Percentiles rank a stretch among this genome's conserved stretches.
Conservation (phyloP, 176 grass and related monocot genomes). For the Eragrostis nindensis region DNA sequence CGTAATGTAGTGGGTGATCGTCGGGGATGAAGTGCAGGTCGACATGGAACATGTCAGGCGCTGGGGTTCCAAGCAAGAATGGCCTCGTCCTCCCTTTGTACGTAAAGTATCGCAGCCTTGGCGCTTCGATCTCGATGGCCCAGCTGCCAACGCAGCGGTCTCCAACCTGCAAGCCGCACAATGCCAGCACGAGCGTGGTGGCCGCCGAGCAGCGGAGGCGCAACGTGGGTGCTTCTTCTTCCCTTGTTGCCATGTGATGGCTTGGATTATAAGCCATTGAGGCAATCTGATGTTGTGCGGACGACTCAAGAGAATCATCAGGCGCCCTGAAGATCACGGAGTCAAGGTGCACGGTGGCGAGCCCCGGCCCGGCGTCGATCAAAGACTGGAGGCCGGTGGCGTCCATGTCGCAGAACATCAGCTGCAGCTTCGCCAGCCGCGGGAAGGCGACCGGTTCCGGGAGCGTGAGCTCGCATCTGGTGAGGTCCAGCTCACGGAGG, state of each 20-base stretch:
- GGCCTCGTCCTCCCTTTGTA: neutral
- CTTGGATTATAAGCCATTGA: neutral
- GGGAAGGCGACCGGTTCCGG: neutral
- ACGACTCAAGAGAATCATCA: no score
- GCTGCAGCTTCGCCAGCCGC: neutral
- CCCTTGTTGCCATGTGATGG: no score
- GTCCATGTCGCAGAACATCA: neutral
- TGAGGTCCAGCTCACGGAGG: slow-evolving; percentile 6
- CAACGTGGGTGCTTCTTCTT: neutral
- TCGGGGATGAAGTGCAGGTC: neutral
- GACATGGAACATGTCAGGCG: neutral
- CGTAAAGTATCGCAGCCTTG: slow-evolving; percentile 10
- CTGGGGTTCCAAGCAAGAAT: neutral
- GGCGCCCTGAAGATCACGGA: neutral
- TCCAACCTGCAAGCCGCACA: neutral
- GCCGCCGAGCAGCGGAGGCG: neutral
- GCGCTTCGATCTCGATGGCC: neutral
- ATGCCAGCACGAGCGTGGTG: neutral
- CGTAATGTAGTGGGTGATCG: no score
- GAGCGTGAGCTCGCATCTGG: neutral
- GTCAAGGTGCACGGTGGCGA: neutral
- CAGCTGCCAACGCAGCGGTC: no score
- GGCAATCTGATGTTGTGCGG: neutral
- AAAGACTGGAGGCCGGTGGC: neutral
- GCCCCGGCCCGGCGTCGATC: neutral